A percentile compares a stretch with the other conserved stretches of the same genome.
Conservation (phyloP, 805 yeast genomes). For the Candida yuanshanica region DNA sequence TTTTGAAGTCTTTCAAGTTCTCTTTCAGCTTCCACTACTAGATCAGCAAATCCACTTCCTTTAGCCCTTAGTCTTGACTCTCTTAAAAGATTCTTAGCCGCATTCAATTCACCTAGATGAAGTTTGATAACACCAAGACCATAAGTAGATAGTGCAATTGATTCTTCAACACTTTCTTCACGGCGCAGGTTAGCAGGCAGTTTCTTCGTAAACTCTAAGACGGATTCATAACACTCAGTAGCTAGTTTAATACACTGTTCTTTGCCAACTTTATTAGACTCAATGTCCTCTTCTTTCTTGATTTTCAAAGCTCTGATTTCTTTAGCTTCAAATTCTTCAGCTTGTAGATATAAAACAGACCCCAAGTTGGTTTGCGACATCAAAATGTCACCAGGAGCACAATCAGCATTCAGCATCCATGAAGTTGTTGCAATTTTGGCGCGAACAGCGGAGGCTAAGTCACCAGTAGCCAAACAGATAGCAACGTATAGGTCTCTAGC, state of each 20-base stretch:
- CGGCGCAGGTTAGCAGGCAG: conserved; percentile 30
- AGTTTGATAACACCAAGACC: conserved; percentile 77
- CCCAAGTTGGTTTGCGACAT: conserved; percentile 67
- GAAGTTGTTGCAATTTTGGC: conserved; percentile 59
- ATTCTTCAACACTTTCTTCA: conserved; percentile 47
- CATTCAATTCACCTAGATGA: conserved; percentile 49
- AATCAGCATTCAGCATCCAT: conserved; percentile 70
- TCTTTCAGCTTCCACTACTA: conserved; percentile 57
- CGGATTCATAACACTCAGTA: conserved; percentile 36
- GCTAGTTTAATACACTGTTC: conserved; percentile 30
- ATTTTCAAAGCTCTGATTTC: conserved; percentile 30
- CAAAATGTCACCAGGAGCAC: conserved; percentile 56
- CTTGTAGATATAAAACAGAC: conserved; percentile 59
- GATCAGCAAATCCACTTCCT: conserved; percentile 57
- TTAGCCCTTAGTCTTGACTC: conserved; percentile 69
- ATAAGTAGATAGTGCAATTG: conserved; percentile 75
- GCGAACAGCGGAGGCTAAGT: conserved; percentile 52
- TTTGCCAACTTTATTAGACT: conserved; percentile 17
- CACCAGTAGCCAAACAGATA: conserved; percentile 63
- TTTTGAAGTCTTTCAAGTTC: conserved; percentile 52
- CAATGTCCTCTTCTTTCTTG: conserved; percentile 19
- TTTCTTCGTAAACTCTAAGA: conserved; percentile 36
- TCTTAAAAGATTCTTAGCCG: conserved; percentile 55
- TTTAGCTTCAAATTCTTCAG: conserved; percentile 54
- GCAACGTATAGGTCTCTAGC: conserved; percentile 75